Base-by-base conservation (phyloP, 2,329 filamentous ascomycete species). In the Clathrospora elynae region DNA sequence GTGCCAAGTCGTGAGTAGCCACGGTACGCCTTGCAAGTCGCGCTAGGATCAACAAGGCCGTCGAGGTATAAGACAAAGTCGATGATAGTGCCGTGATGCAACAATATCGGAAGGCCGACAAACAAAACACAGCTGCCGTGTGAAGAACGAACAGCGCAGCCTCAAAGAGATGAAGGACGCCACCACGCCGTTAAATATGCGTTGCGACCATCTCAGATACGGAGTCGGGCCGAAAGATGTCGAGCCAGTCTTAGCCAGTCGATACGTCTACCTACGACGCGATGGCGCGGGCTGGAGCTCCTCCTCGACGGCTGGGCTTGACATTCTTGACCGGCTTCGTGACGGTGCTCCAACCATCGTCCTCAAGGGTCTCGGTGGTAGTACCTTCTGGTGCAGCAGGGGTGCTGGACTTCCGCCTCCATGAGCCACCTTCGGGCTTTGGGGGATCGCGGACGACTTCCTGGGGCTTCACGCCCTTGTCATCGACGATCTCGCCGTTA, bases 401-500 rank as follows among this genome's bases (percentile, higher is more conserved):
- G 9, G 61, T 65, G 57, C 51, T 61, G 25, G 62, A 61, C 48
- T 71, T 68, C 46, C 68, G 66, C 57, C 71, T 59, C 68, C 71
- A 61, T 53, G 76, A 54, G 62, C 64, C 64, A 63, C 62, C 64
- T 41, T 66, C 66, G 19, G 60, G 49, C 46, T 68, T 68, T 55
- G 71, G 60, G 12, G 74, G 67, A 16, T 78, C 72, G 35, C 71
- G 70, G 28, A 77, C 73, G 34, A 79, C 68, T 59, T 83, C 78
- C 58, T 81, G 78, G 18, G 81, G 75, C 68, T 81, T 80, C 47
- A 75, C 73, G 22, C 72, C 73, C 66, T 81, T 79, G 67, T 80
- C 73, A 22, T 73, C 72, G 35, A 77, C 72, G 40, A 76, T 75
- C 34, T 73, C 67, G 32, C 74, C 73, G 51, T 80, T 76, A 26